Percentiles rank a stretch among this genome's conserved stretches.
Evolutionary conservation across 192 early-diverging fungal genomes (phyloP).

Genomic region (Entophlyctis luteolus): DNA sequence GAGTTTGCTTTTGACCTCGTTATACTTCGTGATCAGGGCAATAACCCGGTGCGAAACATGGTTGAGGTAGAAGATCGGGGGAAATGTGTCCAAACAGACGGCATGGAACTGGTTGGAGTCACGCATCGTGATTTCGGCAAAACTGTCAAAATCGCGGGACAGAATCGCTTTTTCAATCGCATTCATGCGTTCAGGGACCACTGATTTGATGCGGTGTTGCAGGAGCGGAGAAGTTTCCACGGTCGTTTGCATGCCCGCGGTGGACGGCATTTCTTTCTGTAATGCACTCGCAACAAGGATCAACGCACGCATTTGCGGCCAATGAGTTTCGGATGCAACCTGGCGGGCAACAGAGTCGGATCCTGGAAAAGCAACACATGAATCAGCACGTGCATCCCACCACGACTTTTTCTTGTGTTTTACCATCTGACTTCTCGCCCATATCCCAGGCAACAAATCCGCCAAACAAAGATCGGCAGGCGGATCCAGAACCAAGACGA

Average conservation of each 20-base stretch:
- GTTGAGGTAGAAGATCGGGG: conserved; percentile 97
- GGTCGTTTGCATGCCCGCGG: conserved; percentile 95
- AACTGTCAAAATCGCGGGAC: conserved; percentile 77
- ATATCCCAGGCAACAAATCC: conserved; percentile 98
- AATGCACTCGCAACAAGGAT: conserved; percentile 90
- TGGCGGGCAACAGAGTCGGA: conserved; percentile 78
- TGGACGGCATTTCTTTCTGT: conserved; percentile 86
- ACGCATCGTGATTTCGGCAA: conserved; percentile 93
- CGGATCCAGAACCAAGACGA: conserved; percentile 92
- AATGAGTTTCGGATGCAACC: conserved; percentile 83
- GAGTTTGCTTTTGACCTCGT: conserved; percentile 36
- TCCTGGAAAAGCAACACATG: no score
- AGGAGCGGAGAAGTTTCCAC: conserved; percentile 87
- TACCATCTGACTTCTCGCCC: conserved; percentile 70
- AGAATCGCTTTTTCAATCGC: conserved; percentile 84
- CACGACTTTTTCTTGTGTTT: no score
- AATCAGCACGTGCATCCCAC: no score
- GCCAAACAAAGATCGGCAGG: conserved; percentile 95
- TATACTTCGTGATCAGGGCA: conserved; percentile 80
- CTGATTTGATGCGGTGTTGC: conserved; percentile 71
- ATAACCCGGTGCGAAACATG: conserved; percentile 89
- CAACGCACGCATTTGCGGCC: conserved; percentile 93
- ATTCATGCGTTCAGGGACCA: conserved; percentile 89
- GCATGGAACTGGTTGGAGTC: conserved; percentile 99
- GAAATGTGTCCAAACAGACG: conserved; percentile 96